These are phyloP conservation scores for Aureoboletus auriporus DNA, from an alignment of 768 basidiomycete genomes.

Conservation along the genomic window DNA sequence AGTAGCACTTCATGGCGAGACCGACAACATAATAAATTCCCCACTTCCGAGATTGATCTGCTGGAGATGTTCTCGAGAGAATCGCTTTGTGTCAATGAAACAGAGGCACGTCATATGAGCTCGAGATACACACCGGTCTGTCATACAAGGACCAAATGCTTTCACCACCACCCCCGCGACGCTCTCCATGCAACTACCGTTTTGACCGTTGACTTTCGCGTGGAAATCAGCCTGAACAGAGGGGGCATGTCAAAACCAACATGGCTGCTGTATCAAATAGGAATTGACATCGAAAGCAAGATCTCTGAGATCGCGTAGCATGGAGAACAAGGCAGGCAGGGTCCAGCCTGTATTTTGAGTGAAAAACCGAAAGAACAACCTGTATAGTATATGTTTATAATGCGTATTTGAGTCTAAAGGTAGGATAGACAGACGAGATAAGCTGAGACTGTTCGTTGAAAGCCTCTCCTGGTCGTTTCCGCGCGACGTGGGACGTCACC, in stretches of 20 bases:
- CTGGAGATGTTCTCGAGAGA: conserved; percentile 53
- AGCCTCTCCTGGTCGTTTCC: conserved; percentile 63
- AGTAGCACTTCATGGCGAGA: conserved; percentile 90
- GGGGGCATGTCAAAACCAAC: not conserved
- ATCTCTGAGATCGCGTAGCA: conserved; percentile 77
- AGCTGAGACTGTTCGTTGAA: conserved; percentile 78
- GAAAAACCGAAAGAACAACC: conserved; percentile 76
- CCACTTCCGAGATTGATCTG: conserved; percentile 79
- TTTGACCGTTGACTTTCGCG: conserved; percentile 52
- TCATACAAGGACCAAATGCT: conserved; percentile 86
- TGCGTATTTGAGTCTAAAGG: not conserved
- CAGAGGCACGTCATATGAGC: not conserved
- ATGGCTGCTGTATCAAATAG: not conserved
- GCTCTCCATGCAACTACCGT: conserved; percentile 75
- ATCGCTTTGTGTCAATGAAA: not conserved
- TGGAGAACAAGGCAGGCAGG: conserved; percentile 75
- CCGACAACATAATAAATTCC: conserved; percentile 91
- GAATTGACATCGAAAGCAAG: conserved; percentile 74
- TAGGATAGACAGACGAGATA: conserved; percentile 57
- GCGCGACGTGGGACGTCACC: conserved; percentile 66
- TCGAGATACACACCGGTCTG: conserved; percentile 54
- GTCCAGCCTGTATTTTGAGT: conserved; percentile 84
- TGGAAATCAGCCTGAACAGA: conserved; percentile 54
- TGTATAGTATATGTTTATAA: conserved; percentile 23
- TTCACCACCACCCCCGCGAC: conserved; percentile 84